Evolutionary conservation across 2,329 filamentous ascomycete species (phyloP), one percentile per base, ranked within the genome.

Genomic region (Ceratocystis papillata): DNA sequence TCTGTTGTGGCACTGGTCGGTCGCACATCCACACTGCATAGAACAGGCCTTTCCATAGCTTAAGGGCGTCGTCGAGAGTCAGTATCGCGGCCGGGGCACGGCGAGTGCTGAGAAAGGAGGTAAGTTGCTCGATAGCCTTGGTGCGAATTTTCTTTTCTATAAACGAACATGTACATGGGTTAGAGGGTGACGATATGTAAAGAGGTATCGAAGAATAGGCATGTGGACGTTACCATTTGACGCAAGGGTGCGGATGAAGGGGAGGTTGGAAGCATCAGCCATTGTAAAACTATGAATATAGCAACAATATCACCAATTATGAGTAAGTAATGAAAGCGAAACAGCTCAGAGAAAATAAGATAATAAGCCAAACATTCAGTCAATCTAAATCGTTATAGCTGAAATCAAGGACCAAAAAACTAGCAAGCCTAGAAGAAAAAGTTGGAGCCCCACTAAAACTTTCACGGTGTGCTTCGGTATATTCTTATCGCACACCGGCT

Each of bases 11-110:
- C n/a, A 86, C 78, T 10, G 91, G 87, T 61, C 91, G 89, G 79
- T 96, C 92, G 75, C 87, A 90, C 86, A 96, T 94, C 87, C 90
- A 96, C 72, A 94, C 84, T 73, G 87, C 87, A 80, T 91, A 96
- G 79, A 94, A 96, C 22, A 97, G 83, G 4, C 91, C 93, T 74
- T 95, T 96, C 90, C 91, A 96, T 70, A 97, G 83, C 78, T 96
- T 96, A 68, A 93, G 80, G 62, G 90, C 79, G 70, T 96, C 91
- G 70, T 88, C 75, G 50, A 83, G 78, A 20, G 83, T 78, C 68
- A 96, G 83, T 65, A 76, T 72, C 4, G 64, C 22, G 15, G 46
- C 48, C 53, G 37, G 67, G 25, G 67, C 60, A 57, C 66, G 64
- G 46, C 78, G 74, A 50, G 83, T 81, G 68, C 83, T 80, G 74